Percentiles rank a stretch among this genome's conserved stretches.
Conservation (phyloP, 2,329 filamentous ascomycete genomes). For the Ascochyta clinopodiicola region DNA sequence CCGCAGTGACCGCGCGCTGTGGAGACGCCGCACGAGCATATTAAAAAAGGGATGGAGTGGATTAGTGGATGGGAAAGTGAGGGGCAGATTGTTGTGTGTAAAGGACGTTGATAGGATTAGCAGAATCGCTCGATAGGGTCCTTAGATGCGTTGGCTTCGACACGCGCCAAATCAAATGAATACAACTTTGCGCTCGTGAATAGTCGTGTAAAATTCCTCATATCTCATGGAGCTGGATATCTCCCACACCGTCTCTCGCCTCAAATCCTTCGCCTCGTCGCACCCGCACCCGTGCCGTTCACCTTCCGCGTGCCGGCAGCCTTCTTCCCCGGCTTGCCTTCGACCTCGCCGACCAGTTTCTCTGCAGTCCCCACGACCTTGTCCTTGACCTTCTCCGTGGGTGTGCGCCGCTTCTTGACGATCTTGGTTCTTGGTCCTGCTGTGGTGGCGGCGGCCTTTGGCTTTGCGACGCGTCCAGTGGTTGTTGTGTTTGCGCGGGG, state of each 20-base stretch:
- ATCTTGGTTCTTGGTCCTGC: conserved; percentile 26
- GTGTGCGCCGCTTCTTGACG: conserved; percentile 33
- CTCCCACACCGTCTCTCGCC: background rate
- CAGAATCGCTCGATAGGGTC: background rate
- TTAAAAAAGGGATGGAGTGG: too few relatives aligned
- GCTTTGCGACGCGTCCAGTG: conserved; percentile 37
- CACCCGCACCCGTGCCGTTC: conserved; percentile 4
- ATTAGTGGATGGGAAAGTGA: background rate
- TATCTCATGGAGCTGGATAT: background rate
- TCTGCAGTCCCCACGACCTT: conserved; percentile 33
- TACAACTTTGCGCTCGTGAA: background rate
- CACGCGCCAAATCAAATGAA: background rate
- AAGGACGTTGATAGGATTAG: background rate
- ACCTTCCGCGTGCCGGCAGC: conserved; percentile 16
- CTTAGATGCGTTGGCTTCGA: background rate
- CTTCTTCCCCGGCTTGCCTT: conserved; percentile 40
- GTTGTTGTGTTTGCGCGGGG: conserved; percentile 48
- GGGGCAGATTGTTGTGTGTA: background rate
- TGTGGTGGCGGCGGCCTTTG: conserved; percentile 21
- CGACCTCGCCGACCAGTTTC: conserved; percentile 32
- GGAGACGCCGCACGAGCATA: too few relatives aligned
- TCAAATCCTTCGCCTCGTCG: background rate
- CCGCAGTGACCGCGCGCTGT: too few relatives aligned
- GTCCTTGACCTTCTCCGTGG: conserved; percentile 37
- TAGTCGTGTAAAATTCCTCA: background rate